A percentile compares a stretch with the other conserved stretches of the same genome.
These are phyloP conservation scores for Didymella glomerata DNA, from an alignment of 2,329 filamentous ascomycete genomes.

Conservation along the genomic window DNA sequence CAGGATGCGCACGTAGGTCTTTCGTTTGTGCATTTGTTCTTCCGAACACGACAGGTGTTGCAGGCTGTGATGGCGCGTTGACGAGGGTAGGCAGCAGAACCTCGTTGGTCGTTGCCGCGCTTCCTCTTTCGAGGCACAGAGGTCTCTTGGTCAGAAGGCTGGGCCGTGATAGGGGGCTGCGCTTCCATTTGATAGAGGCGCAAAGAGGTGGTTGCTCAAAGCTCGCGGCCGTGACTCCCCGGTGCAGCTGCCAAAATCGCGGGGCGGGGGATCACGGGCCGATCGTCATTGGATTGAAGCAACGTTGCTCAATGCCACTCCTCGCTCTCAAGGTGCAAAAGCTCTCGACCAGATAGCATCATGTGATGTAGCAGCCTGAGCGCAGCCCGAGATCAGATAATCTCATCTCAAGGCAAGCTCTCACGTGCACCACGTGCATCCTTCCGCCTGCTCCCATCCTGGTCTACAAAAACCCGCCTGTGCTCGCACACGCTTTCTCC, in stretches of 20 bases:
- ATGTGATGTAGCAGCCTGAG: not conserved
- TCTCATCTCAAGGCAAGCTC: not conserved
- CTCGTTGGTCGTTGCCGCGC: not conserved
- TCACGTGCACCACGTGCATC: not conserved
- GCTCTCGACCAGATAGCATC: not conserved
- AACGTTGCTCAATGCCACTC: not conserved
- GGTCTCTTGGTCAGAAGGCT: not conserved
- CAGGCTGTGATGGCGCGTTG: conserved; percentile 1
- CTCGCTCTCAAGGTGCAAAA: not conserved
- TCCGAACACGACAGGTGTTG: conserved; percentile 1
- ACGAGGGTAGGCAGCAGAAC: not conserved
- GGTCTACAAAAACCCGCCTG: not conserved
- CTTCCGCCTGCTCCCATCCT: not conserved
- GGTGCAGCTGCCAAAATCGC: not conserved
- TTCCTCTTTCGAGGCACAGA: not conserved
- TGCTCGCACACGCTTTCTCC: not conserved
- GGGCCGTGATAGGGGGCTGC: not conserved
- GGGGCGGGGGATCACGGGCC: not conserved
- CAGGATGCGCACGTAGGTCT: not conserved
- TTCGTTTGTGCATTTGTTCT: conserved; percentile 3
- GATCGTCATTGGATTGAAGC: not conserved
- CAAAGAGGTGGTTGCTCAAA: not conserved
- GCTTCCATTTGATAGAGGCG: not conserved
- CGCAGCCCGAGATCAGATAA: not conserved
- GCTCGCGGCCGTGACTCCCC: not conserved